These are phyloP conservation scores for Rhodotorula kratochvilovae DNA, from an alignment of 768 basidiomycete genomes.

Conservation along the genomic window DNA sequence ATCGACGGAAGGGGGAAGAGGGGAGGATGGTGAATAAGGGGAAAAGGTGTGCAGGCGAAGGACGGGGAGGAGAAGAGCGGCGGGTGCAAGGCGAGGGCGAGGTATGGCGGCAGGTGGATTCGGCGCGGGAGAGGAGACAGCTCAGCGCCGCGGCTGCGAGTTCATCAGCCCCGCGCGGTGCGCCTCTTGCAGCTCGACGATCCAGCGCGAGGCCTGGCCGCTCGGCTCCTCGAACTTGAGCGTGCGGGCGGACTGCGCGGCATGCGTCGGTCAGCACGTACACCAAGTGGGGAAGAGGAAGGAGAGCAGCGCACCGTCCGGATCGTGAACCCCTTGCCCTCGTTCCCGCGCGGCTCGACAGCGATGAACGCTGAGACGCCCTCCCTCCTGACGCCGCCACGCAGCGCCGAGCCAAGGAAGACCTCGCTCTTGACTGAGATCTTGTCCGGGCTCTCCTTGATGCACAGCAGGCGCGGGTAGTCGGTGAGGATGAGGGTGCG, in stretches of 20 bases:
- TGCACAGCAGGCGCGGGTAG: constrained; percentile 37
- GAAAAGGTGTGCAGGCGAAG: no score
- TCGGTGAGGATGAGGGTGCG: constrained; percentile 40
- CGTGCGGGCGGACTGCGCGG: constrained; percentile 20
- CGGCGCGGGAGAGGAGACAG: no score
- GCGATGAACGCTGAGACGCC: constrained; percentile 20
- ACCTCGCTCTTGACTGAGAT: constrained; percentile 39
- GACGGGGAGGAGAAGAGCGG: no score
- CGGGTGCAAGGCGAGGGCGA: no score
- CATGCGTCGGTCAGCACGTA: neutral
- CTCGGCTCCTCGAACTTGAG: constrained; percentile 35
- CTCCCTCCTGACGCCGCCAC: constrained; percentile 15
- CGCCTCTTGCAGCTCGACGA: constrained; percentile 30
- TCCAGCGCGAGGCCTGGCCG: constrained; percentile 31
- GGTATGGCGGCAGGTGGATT: no score
- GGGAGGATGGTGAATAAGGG: no score
- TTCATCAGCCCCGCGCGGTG: constrained; percentile 5
- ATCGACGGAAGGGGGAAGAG: no score
- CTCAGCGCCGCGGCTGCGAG: neutral
- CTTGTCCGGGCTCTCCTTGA: constrained; percentile 30
- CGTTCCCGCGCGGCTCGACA: constrained; percentile 4
- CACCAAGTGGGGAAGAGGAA: no score
- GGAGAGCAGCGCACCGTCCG: constrained; percentile 21
- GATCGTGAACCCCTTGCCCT: constrained; percentile 16
- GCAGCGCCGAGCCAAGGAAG: constrained; percentile 16